Evolutionary conservation across 2,329 filamentous ascomycete species (phyloP).

Genomic region (Esteya vermicola): DNA sequence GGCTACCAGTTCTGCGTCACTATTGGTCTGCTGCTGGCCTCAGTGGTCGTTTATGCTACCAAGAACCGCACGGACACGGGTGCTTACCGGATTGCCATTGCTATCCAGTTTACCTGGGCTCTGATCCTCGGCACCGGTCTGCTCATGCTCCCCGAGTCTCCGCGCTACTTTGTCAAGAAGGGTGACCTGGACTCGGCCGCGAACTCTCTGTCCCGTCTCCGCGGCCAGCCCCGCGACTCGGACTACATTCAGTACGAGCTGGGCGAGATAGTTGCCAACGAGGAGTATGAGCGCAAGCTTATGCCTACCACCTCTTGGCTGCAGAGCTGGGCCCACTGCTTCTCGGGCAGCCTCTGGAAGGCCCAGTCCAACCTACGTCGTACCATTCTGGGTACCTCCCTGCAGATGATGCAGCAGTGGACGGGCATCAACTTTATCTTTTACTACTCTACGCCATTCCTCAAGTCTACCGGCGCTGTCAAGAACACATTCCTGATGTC

Average conservation of each 20-base stretch:
- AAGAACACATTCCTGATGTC: constrained; percentile 68
- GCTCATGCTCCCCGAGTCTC: constrained; percentile 68
- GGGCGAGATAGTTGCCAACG: constrained; percentile 76
- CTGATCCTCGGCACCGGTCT: constrained; percentile 60
- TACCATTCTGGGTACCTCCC: constrained; percentile 55
- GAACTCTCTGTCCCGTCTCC: constrained; percentile 48
- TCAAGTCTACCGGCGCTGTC: constrained; percentile 64
- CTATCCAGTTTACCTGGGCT: constrained; percentile 68
- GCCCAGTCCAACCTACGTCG: constrained; percentile 55
- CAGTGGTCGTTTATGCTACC: constrained; percentile 55
- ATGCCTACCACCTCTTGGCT: constrained; percentile 53
- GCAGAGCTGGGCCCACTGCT: constrained; percentile 54
- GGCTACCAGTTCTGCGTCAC: constrained; percentile 64
- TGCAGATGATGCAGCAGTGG: constrained; percentile 72
- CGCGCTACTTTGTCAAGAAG: constrained; percentile 73
- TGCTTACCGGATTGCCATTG: constrained; percentile 70
- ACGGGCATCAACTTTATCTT: constrained; percentile 87
- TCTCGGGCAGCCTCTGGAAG: constrained; percentile 47
- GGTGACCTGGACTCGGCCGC: constrained; percentile 53
- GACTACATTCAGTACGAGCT: constrained; percentile 67
- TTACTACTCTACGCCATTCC: constrained; percentile 76
- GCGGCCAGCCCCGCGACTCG: constrained; percentile 59
- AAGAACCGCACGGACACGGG: constrained; percentile 45
- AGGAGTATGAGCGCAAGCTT: constrained; percentile 65
- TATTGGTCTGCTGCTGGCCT: constrained; percentile 45